Conservation (phyloP, 2,329 filamentous ascomycete genomes). For the Blastomyces gilchristii region DNA sequence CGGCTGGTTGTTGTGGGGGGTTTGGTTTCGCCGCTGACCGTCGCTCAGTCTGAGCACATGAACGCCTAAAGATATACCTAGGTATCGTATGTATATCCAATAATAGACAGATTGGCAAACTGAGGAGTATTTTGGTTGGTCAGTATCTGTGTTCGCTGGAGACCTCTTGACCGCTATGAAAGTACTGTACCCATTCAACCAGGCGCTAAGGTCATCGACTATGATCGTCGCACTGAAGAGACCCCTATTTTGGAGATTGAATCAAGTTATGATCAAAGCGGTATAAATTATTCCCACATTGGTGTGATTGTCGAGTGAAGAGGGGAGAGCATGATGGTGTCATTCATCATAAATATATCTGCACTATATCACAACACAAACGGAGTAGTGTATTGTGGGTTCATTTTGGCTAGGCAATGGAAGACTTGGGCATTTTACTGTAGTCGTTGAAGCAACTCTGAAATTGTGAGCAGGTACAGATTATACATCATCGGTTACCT, state of each 20-base stretch:
- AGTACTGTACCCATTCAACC: neutral
- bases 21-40: neutral
- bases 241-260: neutral
- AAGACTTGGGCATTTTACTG: neutral
- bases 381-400: neutral
- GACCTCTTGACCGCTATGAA: neutral
- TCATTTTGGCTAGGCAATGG: neutral
- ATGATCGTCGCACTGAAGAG: neutral
- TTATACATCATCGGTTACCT: neutral
- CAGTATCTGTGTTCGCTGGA: neutral
- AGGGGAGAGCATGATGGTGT: neutral
- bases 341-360: neutral
- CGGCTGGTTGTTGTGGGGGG: no score
- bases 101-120: neutral
- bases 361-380: neutral
- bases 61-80: no score
- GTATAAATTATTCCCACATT: neutral
- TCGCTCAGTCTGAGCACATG: neutral
- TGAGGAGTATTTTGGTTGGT: neutral
- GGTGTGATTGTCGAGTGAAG: neutral
- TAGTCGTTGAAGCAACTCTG: neutral
- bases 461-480: neutral
- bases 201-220: neutral
- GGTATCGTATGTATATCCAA: neutral
- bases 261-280: neutral